These are phyloP conservation scores for Penicillium arizonense DNA, from an alignment of 495 filamentous ascomycete species.

Conservation along the genomic window DNA sequence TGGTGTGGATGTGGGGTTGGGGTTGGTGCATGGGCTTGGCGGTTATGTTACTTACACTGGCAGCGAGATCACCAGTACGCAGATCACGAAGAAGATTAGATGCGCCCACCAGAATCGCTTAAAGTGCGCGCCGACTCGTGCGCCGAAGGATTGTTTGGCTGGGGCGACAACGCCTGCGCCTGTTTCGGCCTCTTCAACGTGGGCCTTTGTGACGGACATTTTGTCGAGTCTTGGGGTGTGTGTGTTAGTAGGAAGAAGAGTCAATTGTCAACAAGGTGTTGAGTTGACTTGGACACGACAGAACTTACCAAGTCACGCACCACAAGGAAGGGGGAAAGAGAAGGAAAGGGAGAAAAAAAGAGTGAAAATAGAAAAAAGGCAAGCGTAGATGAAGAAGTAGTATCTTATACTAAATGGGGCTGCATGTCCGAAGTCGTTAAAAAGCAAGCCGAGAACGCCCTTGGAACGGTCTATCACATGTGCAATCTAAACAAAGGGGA, in stretches of 20 bases:
- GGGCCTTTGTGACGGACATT: slow-evolving; percentile 32
- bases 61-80: slow-evolving; percentile 59
- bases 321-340: slow-evolving; percentile 1
- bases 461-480: background rate
- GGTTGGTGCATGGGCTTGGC: background rate
- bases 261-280: background rate
- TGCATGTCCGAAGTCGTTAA: background rate
- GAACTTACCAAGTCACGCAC: background rate
- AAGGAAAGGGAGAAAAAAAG: background rate
- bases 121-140: slow-evolving; percentile 43
- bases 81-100: slow-evolving; percentile 55
- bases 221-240: slow-evolving; percentile 1
- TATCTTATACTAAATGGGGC: slow-evolving; percentile 12
- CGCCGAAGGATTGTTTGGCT: slow-evolving; percentile 32
- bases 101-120: slow-evolving; percentile 74
- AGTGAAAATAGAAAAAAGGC: slow-evolving; percentile 2
- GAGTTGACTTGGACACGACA: too few species aligned
- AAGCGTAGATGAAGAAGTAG: background rate
- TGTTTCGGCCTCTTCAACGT: slow-evolving; percentile 11
- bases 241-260: background rate
- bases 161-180: background rate
- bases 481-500: background rate
- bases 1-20: too few species aligned
- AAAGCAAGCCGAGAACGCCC: background rate
- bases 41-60: slow-evolving; percentile 57